Evolutionary conservation across 164 flowering plant genomes (phyloP), one percentile per base, ranked within the genome.

Genomic region (Magnolia officinalis): DNA sequence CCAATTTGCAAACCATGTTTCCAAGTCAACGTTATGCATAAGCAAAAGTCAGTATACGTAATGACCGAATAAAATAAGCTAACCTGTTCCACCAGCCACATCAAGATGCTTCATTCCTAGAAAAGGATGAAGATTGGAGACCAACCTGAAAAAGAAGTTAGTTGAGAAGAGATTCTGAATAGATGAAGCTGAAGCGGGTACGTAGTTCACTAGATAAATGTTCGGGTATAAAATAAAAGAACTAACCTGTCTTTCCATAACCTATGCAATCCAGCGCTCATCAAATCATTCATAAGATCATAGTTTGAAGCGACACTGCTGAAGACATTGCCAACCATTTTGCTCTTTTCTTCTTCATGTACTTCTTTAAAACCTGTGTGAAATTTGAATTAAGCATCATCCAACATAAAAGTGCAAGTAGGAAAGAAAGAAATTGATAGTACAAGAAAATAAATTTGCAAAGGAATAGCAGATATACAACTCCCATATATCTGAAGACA

Each of bases 71-170:
- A n/a, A n/a, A 24, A 45, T 19, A 69, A 58, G 64, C 83, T 77
- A 70, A 92, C 99, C 98, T 85, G 99, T 96, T 72, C 99, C 98
- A 80, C 98, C 99, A 85, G 99, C 99, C 83, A 96, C 98, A 87
- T 96, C 99, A 84, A 96, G 96, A 86, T 96, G 98, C 84, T 91
- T 92, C 92, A 94, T 96, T 82, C 99, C 98, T 74, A 94, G 93
- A 81, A 91, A 94, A 61, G 99, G 99, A 81, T 84, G 82, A 73
- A 96, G 82, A 74, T 91, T 85, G 75, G 93, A 88, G 59, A 96
- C 97, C 80, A 96, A 79, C 80, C 99, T 96, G 88, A 51, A 82
- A 65, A 11, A 16, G 61, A 52, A 10, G 14, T 59, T 24, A 23
- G 3, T 18, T 68, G 65, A 77, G 59, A 71, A 70, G 49, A 0